Evolutionary conservation across 306 rosid species (phyloP), one percentile per base, ranked within the genome.

Genomic region (Urtica urens): DNA sequence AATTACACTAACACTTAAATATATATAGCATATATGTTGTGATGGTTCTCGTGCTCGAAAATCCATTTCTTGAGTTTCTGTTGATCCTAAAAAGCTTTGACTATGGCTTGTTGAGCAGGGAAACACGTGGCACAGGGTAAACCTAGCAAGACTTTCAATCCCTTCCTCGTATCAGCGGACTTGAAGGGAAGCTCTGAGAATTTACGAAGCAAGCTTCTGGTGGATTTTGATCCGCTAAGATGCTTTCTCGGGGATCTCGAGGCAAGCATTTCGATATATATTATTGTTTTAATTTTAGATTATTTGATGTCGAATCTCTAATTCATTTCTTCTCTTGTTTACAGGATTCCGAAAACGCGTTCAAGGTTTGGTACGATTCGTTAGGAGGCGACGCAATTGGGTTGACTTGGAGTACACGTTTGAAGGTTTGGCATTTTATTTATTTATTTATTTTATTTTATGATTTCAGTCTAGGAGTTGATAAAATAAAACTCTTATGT

Each of bases 301-400:
- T 16, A 28, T 25, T 5, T 23, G 23, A 7, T 11, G 3, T 11
- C n/a, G 5, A 18, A 15, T 13, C 23, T 7, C 7, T 20, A 28
- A 10, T 45, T 65, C 30, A 54, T 55, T n/a, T 50, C 25, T 38
- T 46, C 7, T 16, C 51, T 16, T 33, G 22, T 61, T 34, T 52
- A 38, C 59, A 73, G 53, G 90, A 72, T 61, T 77, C 74, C 71
- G 60, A 84, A 14, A 27, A 72, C 64, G 53, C 67, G 24, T 77
- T 85, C 77, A 75, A 73, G 72, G 23, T 85, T 43, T 90, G 99
- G 99, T 79, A 81, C 49, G 99, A 90, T 80, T 77, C 78, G 67
- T 64, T 90, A 52, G 99, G 95, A 55, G 99, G 99, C 12, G 99
- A 90, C 51, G 87, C 78, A 21, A 67, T 90, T 51, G 99, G 99